phyloP scores from a whole-genome alignment of 805 yeast species.

The Ogataea polymorpha region DNA sequence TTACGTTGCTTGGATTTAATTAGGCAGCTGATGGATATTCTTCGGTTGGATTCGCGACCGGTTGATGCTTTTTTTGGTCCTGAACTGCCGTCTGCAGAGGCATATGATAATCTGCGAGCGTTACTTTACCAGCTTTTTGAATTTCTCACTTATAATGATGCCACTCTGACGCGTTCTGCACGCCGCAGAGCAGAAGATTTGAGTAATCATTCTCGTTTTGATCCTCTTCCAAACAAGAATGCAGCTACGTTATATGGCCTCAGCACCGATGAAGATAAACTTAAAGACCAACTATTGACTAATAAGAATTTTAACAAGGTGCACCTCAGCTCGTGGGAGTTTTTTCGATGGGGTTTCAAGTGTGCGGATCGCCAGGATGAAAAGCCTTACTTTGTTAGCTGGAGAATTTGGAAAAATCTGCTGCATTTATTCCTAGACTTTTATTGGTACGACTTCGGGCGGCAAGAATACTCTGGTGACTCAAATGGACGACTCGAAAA shows the following conservation, averaged over 20 bases:
- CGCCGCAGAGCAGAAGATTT: neutral
- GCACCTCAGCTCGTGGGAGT: slow-evolving; percentile 25
- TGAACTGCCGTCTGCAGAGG: slow-evolving; percentile 14
- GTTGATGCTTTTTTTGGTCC: slow-evolving; percentile 29
- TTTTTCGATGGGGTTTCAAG: slow-evolving; percentile 30
- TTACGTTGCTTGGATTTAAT: slow-evolving; percentile 35
- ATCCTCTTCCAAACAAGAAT: neutral
- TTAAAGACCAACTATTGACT: slow-evolving; percentile 18
- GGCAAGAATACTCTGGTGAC: neutral
- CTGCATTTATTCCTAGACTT: slow-evolving; percentile 10
- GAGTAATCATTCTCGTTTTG: neutral
- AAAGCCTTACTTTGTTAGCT: slow-evolving; percentile 11
- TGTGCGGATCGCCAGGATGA: slow-evolving; percentile 22
- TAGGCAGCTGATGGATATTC: slow-evolving; percentile 9
- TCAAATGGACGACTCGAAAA: neutral
- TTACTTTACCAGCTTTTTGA: slow-evolving; percentile 13
- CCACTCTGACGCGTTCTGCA: neutral
- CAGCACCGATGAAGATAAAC: slow-evolving; percentile 16
- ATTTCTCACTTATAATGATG: slow-evolving; percentile 5
- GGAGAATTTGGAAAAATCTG: slow-evolving; percentile 20
- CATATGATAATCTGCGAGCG: slow-evolving; percentile 15
- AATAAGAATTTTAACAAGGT: slow-evolving; percentile 27
- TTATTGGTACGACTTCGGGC: slow-evolving; percentile 9
- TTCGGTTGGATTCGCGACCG: slow-evolving; percentile 3
- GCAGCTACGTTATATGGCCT: slow-evolving; percentile 1